phyloP scores from a whole-genome alignment of 768 basidiomycete genomes.

The Calocybe indica region DNA sequence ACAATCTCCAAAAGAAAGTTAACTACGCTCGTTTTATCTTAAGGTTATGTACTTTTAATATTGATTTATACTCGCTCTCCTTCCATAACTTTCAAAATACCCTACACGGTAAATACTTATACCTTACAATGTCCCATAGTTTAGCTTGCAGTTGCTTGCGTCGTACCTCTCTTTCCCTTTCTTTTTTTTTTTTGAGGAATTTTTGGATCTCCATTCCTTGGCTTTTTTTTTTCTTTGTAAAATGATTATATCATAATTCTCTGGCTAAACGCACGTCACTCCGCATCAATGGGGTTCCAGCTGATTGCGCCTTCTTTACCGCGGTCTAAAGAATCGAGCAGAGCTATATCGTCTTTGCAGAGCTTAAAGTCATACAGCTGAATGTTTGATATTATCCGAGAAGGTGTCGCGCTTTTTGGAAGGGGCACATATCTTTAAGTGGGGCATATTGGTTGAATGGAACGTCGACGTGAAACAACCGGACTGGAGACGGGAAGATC shows the following conservation, averaged over 20 bases:
- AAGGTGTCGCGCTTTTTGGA: constrained; percentile 71
- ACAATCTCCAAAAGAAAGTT: too few species aligned
- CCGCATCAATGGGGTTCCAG: constrained; percentile 78
- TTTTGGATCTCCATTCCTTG: too few species aligned
- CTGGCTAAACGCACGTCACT: constrained; percentile 17
- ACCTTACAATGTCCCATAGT: too few species aligned
- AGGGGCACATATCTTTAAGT: constrained; percentile 65
- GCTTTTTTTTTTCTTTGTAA: too few species aligned
- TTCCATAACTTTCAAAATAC: constrained; percentile 6
- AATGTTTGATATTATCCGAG: constrained; percentile 68
- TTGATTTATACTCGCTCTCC: background rate
- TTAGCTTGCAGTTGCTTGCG: background rate
- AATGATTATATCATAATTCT: too few species aligned
- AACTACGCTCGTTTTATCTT: background rate
- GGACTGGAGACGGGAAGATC: too few species aligned
- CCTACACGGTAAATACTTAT: too few species aligned
- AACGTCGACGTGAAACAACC: background rate
- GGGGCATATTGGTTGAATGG: background rate
- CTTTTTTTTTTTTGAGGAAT: too few species aligned
- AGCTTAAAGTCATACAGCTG: constrained; percentile 76
- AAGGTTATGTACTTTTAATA: constrained; percentile 14
- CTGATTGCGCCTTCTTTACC: constrained; percentile 69
- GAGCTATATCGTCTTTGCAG: constrained; percentile 52
- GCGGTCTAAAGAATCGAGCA: constrained; percentile 63
- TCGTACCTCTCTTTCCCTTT: background rate